phyloP scores from a whole-genome alignment of 257 asterid genomes.

The Plectranthus barbatus region DNA sequence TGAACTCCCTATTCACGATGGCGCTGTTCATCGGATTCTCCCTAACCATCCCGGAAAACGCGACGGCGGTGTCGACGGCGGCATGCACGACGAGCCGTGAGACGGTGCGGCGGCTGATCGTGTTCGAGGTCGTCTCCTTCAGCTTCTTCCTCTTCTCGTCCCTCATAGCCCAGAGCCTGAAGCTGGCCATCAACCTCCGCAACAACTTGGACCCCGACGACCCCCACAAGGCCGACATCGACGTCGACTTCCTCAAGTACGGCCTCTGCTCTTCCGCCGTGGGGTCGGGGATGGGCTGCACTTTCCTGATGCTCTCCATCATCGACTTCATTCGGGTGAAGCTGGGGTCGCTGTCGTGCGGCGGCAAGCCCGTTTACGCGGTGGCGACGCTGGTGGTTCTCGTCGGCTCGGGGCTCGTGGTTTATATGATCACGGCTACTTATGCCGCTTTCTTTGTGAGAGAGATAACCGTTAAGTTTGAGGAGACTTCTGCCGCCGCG shows the following conservation, averaged over 20 bases:
- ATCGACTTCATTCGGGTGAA: not conserved
- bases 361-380: not conserved
- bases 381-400: not conserved
- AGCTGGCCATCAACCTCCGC: not conserved
- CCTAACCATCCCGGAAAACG: not conserved
- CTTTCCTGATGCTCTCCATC: not conserved
- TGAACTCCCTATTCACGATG: not conserved
- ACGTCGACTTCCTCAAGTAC: not conserved
- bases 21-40: constrained; percentile 34
- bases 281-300: not conserved
- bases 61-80: not conserved
- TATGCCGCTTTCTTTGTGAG: not conserved
- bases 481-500: too few species aligned
- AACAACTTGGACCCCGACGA: not conserved
- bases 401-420: not conserved
- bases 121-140: not conserved
- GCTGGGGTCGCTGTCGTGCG: not conserved
- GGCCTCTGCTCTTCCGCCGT: constrained; percentile 2
- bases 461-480: too few species aligned
- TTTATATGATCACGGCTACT: not conserved
- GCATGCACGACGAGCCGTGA: not conserved
- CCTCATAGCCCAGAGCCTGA: not conserved
- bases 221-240: not conserved
- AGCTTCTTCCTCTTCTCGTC: constrained; percentile 9
- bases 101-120: constrained; percentile 8